Percentiles rank a stretch among this genome's conserved stretches.
These are phyloP conservation scores for Butyriboletus loyo DNA, from an alignment of 768 basidiomycete species.

Conservation along the genomic window DNA sequence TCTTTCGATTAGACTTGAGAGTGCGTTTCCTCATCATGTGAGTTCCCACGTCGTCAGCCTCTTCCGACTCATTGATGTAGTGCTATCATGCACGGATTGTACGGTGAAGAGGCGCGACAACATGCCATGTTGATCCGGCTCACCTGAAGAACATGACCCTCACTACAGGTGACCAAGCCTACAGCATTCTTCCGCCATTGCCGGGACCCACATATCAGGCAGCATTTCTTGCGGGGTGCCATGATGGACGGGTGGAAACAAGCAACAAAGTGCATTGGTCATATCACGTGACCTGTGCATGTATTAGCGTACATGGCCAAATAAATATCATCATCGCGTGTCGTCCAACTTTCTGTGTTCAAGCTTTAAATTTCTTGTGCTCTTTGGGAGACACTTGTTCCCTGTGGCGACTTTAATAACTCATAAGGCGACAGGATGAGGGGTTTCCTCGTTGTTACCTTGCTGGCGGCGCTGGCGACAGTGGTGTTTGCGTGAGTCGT, in stretches of 20 bases:
- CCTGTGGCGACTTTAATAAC: neutral
- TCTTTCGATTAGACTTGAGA: slow-evolving; percentile 55
- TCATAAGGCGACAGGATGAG: slow-evolving; percentile 42
- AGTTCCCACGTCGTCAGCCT: slow-evolving; percentile 59
- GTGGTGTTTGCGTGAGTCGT: slow-evolving; percentile 57
- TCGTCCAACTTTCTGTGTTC: neutral
- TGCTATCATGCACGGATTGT: slow-evolving; percentile 43
- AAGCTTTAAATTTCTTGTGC: neutral
- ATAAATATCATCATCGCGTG: too few species aligned
- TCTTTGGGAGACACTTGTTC: neutral
- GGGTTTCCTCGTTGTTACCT: slow-evolving; percentile 41
- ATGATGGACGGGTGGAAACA: too few species aligned
- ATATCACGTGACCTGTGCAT: slow-evolving; percentile 12
- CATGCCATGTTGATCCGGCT: slow-evolving; percentile 5
- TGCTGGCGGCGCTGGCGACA: slow-evolving; percentile 53
- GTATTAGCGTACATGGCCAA: too few species aligned
- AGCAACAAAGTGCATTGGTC: too few species aligned
- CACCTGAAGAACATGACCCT: slow-evolving; percentile 90
- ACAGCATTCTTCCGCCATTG: slow-evolving; percentile 87
- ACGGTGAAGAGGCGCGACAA: neutral
- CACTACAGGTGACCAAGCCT: slow-evolving; percentile 81
- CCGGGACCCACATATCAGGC: slow-evolving; percentile 76
- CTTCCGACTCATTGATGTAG: slow-evolving; percentile 77
- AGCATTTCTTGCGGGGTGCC: slow-evolving; percentile 70
- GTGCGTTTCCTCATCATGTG: slow-evolving; percentile 65